A percentile compares a stretch with the other conserved stretches of the same genome.
Conservation (phyloP, 2,329 filamentous ascomycete species). For the Plectosphaerella plurivora region DNA sequence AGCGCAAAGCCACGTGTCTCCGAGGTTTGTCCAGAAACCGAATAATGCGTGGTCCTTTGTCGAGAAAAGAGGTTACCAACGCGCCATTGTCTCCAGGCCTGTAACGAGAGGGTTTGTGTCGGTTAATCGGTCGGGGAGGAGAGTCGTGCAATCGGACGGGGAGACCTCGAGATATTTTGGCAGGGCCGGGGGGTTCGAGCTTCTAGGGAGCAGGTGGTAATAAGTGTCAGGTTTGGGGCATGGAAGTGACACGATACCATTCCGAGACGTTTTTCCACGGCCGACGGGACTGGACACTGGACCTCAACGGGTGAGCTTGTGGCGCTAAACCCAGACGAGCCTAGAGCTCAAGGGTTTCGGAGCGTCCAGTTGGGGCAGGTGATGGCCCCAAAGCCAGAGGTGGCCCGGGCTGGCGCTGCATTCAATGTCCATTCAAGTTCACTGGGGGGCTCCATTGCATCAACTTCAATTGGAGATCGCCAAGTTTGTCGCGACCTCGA, state of each 20-base stretch:
- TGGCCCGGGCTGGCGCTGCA: no score
- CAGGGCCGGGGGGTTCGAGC: background rate
- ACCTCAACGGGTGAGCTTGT: background rate
- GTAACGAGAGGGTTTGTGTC: background rate
- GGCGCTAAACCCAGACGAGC: background rate
- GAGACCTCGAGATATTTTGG: no score
- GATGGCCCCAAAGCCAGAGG: background rate
- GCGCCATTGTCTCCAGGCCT: slow-evolving; percentile 6
- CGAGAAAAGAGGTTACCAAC: slow-evolving; percentile 3
- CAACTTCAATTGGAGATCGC: background rate
- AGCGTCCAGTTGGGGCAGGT: background rate
- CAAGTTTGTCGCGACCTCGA: background rate
- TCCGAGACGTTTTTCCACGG: slow-evolving; percentile 13
- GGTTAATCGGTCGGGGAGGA: background rate
- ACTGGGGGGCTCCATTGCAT: background rate
- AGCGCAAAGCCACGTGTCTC: no score
- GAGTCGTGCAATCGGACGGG: no score
- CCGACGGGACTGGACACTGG: background rate
- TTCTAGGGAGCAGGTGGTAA: background rate
- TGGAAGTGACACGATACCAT: slow-evolving; percentile 14
- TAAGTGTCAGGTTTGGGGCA: background rate
- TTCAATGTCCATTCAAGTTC: background rate
- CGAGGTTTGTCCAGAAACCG: no score
- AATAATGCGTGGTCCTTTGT: no score
- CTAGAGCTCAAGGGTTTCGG: background rate